These are phyloP conservation scores for Tylopilus sp. DNA, from an alignment of 1,284 basidiomycete species.

Conservation along the genomic window DNA sequence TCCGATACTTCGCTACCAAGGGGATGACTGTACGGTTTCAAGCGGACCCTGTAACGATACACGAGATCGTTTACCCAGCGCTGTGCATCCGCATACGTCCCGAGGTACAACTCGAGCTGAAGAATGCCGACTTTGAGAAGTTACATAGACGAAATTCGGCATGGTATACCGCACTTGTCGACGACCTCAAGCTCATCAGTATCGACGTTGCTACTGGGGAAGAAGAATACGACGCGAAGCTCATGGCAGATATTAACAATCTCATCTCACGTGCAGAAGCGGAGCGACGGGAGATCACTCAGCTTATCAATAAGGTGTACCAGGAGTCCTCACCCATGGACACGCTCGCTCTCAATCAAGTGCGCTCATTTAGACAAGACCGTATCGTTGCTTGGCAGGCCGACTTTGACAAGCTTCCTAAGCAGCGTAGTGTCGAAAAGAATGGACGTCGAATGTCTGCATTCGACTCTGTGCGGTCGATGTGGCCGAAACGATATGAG, in stretches of 20 bases:
- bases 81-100: constrained; percentile 80
- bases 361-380: constrained; percentile 86
- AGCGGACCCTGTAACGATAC: constrained; percentile 77
- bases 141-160: constrained; percentile 69
- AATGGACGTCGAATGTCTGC: constrained; percentile 53
- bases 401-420: constrained; percentile 76
- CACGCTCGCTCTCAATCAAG: constrained; percentile 85
- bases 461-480: constrained; percentile 64
- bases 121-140: constrained; percentile 84
- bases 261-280: constrained; percentile 70
- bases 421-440: constrained; percentile 52
- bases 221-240: constrained; percentile 58
- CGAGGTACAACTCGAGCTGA: constrained; percentile 83
- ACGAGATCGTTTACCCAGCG: constrained; percentile 90
- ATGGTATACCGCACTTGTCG: constrained; percentile 70
- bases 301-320: constrained; percentile 78
- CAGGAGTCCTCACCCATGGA: constrained; percentile 77
- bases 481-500: constrained; percentile 63
- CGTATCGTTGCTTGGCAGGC: constrained; percentile 96
- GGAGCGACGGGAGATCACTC: constrained; percentile 74
- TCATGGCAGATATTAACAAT: constrained; percentile 59
- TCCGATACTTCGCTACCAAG: constrained; percentile 85
- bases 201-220: constrained; percentile 77
- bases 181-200: constrained; percentile 69
- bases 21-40: constrained; percentile 90